Evolutionary conservation across 78 protist genomes (phyloP).

Genomic region (Dictyostelium intermedium): DNA sequence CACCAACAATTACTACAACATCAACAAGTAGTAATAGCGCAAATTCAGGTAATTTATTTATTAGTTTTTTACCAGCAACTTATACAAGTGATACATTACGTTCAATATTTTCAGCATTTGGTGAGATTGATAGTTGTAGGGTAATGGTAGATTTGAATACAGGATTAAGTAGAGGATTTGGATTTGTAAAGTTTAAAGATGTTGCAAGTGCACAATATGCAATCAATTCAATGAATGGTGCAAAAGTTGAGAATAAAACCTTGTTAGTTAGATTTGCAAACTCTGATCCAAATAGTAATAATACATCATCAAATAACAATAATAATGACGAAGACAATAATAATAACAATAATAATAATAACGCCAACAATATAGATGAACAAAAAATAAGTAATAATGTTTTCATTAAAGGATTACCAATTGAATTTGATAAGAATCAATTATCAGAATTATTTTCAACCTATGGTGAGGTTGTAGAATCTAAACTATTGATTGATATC

Average conservation of each 20-base stretch:
- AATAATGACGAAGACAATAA: neutral
- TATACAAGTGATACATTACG: slow-evolving; percentile 8
- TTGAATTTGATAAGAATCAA: neutral
- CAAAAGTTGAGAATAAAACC: slow-evolving; percentile 42
- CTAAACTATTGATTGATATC: slow-evolving; percentile 30
- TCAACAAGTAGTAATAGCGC: neutral
- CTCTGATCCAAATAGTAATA: neutral
- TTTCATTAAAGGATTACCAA: slow-evolving; percentile 55
- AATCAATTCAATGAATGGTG: slow-evolving; percentile 60
- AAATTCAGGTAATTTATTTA: slow-evolving; percentile 32
- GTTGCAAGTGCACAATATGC: slow-evolving; percentile 33
- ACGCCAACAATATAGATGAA: neutral
- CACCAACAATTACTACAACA: neutral
- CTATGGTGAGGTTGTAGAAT: slow-evolving; percentile 31
- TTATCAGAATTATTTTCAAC: slow-evolving; percentile 12
- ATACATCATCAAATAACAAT: neutral
- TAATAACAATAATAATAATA: neutral
- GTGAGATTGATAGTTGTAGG: slow-evolving; percentile 51
- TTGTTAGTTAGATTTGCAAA: slow-evolving; percentile 54
- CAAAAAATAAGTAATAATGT: slow-evolving; percentile 29
- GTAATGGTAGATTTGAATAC: slow-evolving; percentile 46
- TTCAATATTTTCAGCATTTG: slow-evolving; percentile 18
- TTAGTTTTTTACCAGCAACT: slow-evolving; percentile 35
- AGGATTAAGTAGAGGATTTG: slow-evolving; percentile 57
- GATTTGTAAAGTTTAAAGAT: slow-evolving; percentile 49